Base-by-base conservation (phyloP, 1,139 yeast species). In the Torulaspora pretoriensis region DNA sequence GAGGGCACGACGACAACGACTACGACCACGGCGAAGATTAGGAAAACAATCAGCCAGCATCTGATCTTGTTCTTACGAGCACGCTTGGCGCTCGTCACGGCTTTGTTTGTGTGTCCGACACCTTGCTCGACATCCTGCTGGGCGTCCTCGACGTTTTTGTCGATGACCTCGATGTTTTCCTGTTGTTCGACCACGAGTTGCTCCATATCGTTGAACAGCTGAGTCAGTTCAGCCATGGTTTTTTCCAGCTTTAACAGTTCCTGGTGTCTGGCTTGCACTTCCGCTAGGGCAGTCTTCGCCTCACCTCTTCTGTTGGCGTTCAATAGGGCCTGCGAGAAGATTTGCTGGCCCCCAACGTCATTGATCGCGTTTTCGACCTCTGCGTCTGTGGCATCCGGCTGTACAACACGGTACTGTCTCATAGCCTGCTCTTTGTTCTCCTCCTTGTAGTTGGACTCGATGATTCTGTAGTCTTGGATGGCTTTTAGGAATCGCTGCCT, bases 151-250 rank as follows among this genome's bases (percentile, higher is more conserved):
- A 90, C 87, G 60, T 87, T 85, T 56, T 85, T 81, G 65, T 87
- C 90, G 57, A 89, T 82, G 63, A 81, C 85, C 60, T 83, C 86
- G 55, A 92, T 83, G 49, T 85, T 83, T 58, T 81, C 90, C 67
- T 89, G 97, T 72, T 92, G 98, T 69, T 90, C 96, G 59, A 92
- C 89, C 43, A 92, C 97, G 69, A 92, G 75, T 63, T 88, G 89
- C 71, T 92, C 97, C 95, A 92, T 88, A 65, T 92, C 98, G 61
- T 83, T 86, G 74, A 94, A 89, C 63, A 92, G 78, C 71, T 87
- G 95, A 37, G 96, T 88, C 66, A 92, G 79, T 70, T 92, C 98
- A 36, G 94, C 89, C 87, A 94, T 88, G 48, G 97, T 85, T 70
- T 86, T 83, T 70, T 90, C 97, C 68, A 94, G 84, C 72, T 89